Base-by-base conservation (phyloP, 768 basidiomycete genomes). In the Cytidiella melzeri region DNA sequence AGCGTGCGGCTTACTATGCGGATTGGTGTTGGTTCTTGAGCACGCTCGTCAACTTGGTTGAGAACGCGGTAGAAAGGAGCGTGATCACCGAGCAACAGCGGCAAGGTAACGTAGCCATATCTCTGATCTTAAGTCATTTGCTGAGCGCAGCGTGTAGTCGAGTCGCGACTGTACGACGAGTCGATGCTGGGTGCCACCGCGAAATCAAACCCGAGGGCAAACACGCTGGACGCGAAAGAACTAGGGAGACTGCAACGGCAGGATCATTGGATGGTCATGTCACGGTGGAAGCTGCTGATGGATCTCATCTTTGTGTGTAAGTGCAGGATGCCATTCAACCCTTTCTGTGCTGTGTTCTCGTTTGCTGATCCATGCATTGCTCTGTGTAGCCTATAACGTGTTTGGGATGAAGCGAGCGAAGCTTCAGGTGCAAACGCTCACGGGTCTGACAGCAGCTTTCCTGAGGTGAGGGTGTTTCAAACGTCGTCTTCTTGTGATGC, bases 1-100 rank as follows among this genome's bases (percentile, higher is more conserved):
- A 77, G 43, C 77, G 81, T 28, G 90, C 88, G 3, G 87, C 72
- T 28, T 76, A 80, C 10, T 80, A 90, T 59, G 80, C 89, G 1
- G 81, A 92, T 64, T 91, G 86, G 85, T 90, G 89, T 62, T 92
- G 89, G 90, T 74, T 92, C 54, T 68, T 86, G 24, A 73, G 83
- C 13, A 92, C 87, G 0, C 69, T 92, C 25, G 87, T 88, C 11
- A 83, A 82, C 42, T 70, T 92, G 4, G 88, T 92, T 5, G 88
- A 92, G 69, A 89, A 92, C 63, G 79, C 80, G 5, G 81, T 92
- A 3, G 88, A 92, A 63, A 73, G 84, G 57, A 74, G 80, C 54
- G 77, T 92, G 55, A 83, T 88, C 25, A 75, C 71, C 30, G 73
- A 75, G 46, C 71, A 81, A 36, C 79, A 80, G 61, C 73, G 77